phyloP scores from a whole-genome alignment of 805 yeast genomes.

The Lipomyces orientalis region DNA sequence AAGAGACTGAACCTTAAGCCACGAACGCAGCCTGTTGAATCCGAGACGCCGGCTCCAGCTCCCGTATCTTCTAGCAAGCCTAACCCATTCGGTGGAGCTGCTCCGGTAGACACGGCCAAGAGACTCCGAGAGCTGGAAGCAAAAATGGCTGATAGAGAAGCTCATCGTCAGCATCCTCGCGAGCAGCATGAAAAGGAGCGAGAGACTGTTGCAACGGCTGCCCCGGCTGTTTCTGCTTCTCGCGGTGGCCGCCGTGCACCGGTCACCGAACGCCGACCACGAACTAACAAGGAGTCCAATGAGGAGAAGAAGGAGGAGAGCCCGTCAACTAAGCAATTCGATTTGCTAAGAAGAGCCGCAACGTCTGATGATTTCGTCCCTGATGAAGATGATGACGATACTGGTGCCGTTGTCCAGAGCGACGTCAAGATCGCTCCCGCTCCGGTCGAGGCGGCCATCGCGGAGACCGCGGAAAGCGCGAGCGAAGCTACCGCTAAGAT shows the following conservation, averaged over 20 bases:
- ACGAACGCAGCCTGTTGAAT: conserved; percentile 38
- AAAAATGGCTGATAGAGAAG: conserved; percentile 19
- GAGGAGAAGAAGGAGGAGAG: conserved; percentile 31
- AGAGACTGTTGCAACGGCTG: conserved; percentile 15
- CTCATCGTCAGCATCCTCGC: conserved; percentile 13
- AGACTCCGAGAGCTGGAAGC: conserved; percentile 68
- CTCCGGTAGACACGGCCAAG: conserved; percentile 78
- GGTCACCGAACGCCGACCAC: conserved; percentile 13
- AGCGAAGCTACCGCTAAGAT: conserved; percentile 21
- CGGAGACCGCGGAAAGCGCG: conserved; percentile 12
- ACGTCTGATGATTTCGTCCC: conserved; percentile 33
- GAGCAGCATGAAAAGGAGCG: conserved; percentile 16
- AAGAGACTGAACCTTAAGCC: conserved; percentile 51
- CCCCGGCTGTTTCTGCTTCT: conserved; percentile 11
- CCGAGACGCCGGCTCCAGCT: conserved; percentile 44
- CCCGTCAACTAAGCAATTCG: conserved; percentile 26
- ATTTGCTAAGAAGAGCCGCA: conserved; percentile 26
- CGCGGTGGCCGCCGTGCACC: background rate
- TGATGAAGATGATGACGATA: conserved; percentile 34
- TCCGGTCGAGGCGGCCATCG: conserved; percentile 22
- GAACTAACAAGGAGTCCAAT: conserved; percentile 6
- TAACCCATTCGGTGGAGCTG: conserved; percentile 84
- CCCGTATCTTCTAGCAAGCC: conserved; percentile 48
- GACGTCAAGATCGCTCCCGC: conserved; percentile 16
- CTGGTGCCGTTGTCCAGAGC: conserved; percentile 9